Evolutionary conservation across 768 basidiomycete species (phyloP).

Genomic region (Leccinum barrowsii): DNA sequence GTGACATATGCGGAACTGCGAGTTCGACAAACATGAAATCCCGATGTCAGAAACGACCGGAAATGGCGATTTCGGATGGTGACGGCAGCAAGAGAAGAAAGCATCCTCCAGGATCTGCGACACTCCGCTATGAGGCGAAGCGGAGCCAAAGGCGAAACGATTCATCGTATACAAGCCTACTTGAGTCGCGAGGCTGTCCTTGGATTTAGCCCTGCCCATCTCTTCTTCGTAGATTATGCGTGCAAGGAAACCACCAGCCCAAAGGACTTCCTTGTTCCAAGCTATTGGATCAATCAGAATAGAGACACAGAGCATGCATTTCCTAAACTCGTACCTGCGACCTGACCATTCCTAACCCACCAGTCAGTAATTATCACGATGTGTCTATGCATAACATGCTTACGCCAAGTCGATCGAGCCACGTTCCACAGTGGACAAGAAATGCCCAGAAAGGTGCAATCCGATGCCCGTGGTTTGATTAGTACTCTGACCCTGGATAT

Average conservation of each 20-base stretch:
- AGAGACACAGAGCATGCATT: background rate
- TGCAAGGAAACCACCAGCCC: slow-evolving; percentile 75
- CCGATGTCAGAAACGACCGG: slow-evolving; percentile 12
- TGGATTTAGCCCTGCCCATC: slow-evolving; percentile 32
- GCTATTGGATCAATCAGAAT: slow-evolving; percentile 35
- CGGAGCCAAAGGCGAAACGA: slow-evolving; percentile 67
- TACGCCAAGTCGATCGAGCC: slow-evolving; percentile 87
- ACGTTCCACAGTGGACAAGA: slow-evolving; percentile 94
- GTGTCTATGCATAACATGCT: slow-evolving; percentile 21
- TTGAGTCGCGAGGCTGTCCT: background rate
- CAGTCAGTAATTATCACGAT: background rate
- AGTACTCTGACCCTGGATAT: slow-evolving; percentile 74
- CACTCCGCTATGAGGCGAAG: slow-evolving; percentile 27
- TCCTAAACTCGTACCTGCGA: slow-evolving; percentile 51
- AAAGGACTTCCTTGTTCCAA: slow-evolving; percentile 89
- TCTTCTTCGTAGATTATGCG: slow-evolving; percentile 85
- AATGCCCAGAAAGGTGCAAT: slow-evolving; percentile 67
- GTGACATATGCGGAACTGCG: slow-evolving; percentile 5
- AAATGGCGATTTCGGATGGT: slow-evolving; percentile 1
- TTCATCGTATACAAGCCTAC: slow-evolving; percentile 66
- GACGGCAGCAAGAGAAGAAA: slow-evolving; percentile 9
- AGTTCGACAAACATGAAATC: slow-evolving; percentile 1
- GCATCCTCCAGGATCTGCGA: slow-evolving; percentile 12
- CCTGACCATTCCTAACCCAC: slow-evolving; percentile 69
- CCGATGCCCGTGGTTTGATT: slow-evolving; percentile 83